phyloP scores from a whole-genome alignment of 257 asterid genomes.

The Plectranthus barbatus region DNA sequence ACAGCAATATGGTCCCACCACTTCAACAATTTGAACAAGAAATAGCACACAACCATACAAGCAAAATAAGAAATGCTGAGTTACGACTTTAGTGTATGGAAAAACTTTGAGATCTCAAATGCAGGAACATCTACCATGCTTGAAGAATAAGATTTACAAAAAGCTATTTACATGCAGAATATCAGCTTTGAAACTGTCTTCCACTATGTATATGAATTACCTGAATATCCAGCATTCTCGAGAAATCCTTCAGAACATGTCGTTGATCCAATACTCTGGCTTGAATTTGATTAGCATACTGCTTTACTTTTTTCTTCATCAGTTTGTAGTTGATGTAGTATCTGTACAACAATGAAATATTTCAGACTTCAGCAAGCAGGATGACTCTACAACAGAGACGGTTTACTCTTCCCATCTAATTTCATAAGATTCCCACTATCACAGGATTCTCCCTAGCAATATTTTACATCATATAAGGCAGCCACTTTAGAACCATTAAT shows the following conservation, averaged over 20 bases:
- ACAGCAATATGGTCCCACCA: background rate
- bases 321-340: slow-evolving; percentile 95
- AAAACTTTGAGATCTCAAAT: background rate
- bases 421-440: background rate
- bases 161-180: background rate
- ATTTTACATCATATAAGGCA: background rate
- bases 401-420: background rate
- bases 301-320: slow-evolving; percentile 88
- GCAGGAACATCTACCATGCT: background rate
- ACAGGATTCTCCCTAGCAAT: background rate
- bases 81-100: background rate
- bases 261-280: slow-evolving; percentile 59
- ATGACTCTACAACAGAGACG: background rate
- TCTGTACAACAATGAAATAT: slow-evolving; percentile 28
- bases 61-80: background rate
- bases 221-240: slow-evolving; percentile 87
- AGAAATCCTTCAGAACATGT: slow-evolving; percentile 87
- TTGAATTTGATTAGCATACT: slow-evolving; percentile 65
- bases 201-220: slow-evolving; percentile 20
- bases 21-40: background rate
- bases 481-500: background rate
- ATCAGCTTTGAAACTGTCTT: background rate
- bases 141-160: background rate
- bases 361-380: slow-evolving; percentile 1
- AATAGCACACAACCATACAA: background rate